phyloP scores from a whole-genome alignment of 1,139 yeast species.

The Geotrichum klebahnii region DNA sequence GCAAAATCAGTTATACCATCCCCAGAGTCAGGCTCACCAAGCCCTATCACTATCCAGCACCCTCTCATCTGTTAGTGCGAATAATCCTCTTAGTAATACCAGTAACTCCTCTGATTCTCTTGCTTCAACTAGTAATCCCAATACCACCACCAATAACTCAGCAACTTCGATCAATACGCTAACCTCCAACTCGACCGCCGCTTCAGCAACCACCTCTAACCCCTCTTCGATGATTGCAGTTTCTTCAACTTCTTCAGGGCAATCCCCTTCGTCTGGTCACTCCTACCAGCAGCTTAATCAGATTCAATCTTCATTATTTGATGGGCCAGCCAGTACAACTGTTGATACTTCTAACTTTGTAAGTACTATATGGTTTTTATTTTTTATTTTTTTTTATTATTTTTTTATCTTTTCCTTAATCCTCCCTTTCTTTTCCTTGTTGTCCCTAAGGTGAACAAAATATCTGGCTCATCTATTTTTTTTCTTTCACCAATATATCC shows the following conservation, averaged over 20 bases:
- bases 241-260: too few relatives aligned
- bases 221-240: too few relatives aligned
- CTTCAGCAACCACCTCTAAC: too few relatives aligned
- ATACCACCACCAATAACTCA: too few relatives aligned
- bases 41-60: neutral
- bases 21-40: neutral
- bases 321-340: neutral
- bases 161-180: neutral
- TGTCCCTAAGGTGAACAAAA: neutral
- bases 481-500: neutral
- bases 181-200: too few relatives aligned
- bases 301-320: neutral
- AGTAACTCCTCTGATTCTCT: too few relatives aligned
- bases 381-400: slow-evolving; percentile 1
- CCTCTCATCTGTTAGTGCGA: neutral
- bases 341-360: slow-evolving; percentile 1
- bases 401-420: neutral
- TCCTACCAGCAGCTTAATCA: neutral
- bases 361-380: slow-evolving; percentile 1
- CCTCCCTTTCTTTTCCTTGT: neutral
- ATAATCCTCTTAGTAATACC: too few relatives aligned
- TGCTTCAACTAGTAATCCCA: too few relatives aligned
- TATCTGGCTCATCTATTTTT: too few relatives aligned
- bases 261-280: too few relatives aligned
- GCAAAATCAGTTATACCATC: neutral